These are phyloP conservation scores for Monosporozyma aquatica DNA, from an alignment of 805 yeast species.

Conservation along the genomic window DNA sequence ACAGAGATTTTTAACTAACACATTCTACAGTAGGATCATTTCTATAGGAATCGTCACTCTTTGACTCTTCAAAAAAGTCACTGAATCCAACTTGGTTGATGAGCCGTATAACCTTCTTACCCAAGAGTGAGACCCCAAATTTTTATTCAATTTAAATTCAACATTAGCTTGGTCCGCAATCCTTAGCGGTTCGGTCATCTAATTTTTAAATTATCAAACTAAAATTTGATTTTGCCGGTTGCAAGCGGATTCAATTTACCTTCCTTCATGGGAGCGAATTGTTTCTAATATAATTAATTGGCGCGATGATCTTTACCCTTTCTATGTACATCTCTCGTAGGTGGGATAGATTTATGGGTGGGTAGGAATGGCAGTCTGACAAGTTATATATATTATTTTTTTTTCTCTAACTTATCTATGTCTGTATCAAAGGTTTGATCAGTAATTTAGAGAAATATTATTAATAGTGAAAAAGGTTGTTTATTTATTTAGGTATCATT, in stretches of 20 bases:
- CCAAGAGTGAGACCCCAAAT: conserved; percentile 70
- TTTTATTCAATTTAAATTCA: conserved; percentile 5
- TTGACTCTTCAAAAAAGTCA: conserved; percentile 98
- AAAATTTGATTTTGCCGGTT: conserved; percentile 20
- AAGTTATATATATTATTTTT: conserved; percentile 45
- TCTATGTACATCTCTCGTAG: conserved; percentile 61
- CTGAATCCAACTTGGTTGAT: conserved; percentile 99
- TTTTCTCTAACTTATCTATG: conserved; percentile 21
- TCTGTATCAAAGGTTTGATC: conserved; percentile 29
- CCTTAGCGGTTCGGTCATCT: conserved; percentile 90
- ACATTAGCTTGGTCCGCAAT: conserved; percentile 67
- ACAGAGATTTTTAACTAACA: conserved; percentile 33
- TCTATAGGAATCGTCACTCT: conserved; percentile 99
- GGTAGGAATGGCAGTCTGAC: conserved; percentile 99
- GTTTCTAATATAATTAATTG: conserved; percentile 44
- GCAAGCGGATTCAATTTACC: conserved; percentile 6
- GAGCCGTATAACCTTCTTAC: conserved; percentile 83
- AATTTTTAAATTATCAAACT: conserved; percentile 22
- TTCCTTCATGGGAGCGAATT: too few relatives aligned
- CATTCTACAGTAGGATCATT: conserved; percentile 81
- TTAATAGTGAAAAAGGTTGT: too few relatives aligned
- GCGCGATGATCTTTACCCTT: conserved; percentile 99
- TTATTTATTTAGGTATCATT: not conserved
- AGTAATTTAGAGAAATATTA: conserved; percentile 22
- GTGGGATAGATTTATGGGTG: conserved; percentile 75